A percentile compares a stretch with the other conserved stretches of the same genome.
phyloP scores from a whole-genome alignment of 306 rosid genomes.

The Fragaria vesca region DNA sequence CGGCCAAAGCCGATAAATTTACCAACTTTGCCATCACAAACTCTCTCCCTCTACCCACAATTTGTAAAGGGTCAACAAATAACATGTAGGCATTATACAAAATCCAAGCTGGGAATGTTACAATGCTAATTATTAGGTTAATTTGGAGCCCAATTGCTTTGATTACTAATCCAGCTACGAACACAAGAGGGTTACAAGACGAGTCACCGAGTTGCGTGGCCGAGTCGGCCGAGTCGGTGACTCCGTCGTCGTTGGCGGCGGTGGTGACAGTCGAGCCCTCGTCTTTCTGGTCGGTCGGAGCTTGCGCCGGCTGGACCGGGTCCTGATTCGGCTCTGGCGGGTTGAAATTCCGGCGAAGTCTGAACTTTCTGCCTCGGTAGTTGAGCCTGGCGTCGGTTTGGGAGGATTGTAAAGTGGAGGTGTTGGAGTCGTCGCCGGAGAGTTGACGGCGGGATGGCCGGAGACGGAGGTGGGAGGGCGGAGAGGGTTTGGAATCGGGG shows the following conservation, averaged over 20 bases:
- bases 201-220: slow-evolving; percentile 30
- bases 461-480: slow-evolving; percentile 40
- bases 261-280: slow-evolving; percentile 53
- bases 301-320: slow-evolving; percentile 21
- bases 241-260: slow-evolving; percentile 27
- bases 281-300: slow-evolving; percentile 30
- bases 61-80: slow-evolving; percentile 54
- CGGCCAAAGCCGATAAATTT: slow-evolving; percentile 19
- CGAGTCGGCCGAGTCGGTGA: slow-evolving; percentile 40
- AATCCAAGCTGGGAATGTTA: slow-evolving; percentile 48
- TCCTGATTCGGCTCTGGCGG: slow-evolving; percentile 18
- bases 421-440: slow-evolving; percentile 19
- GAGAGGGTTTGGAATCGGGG: slow-evolving; percentile 14
- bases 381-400: slow-evolving; percentile 22
- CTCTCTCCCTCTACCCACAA: slow-evolving; percentile 35
- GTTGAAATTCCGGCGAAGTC: slow-evolving; percentile 21
- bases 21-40: slow-evolving; percentile 24
- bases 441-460: slow-evolving; percentile 23
- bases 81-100: slow-evolving; percentile 39
- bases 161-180: slow-evolving; percentile 45
- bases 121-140: slow-evolving; percentile 40
- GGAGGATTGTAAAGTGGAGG: slow-evolving; percentile 26
- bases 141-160: slow-evolving; percentile 57
- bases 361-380: slow-evolving; percentile 19
- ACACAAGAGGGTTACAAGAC: slow-evolving; percentile 40